phyloP scores from a whole-genome alignment of 768 basidiomycete species.

The Lactifluus subvellereus region DNA sequence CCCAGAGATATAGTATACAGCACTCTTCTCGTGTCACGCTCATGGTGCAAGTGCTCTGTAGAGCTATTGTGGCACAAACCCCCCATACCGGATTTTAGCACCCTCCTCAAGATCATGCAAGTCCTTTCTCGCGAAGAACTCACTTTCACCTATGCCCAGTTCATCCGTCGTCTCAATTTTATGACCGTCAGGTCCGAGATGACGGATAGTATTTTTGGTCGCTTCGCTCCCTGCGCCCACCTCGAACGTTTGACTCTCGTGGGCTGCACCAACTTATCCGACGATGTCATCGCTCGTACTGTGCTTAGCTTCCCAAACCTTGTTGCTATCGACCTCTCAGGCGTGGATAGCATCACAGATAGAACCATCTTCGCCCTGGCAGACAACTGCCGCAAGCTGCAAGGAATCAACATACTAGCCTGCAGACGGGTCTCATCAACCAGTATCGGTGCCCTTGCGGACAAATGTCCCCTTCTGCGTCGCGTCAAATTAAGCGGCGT shows the following conservation, averaged over 20 bases:
- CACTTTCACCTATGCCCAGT: slow-evolving; percentile 81
- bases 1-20: slow-evolving; percentile 61
- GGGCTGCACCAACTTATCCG: slow-evolving; percentile 65
- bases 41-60: slow-evolving; percentile 94
- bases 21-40: slow-evolving; percentile 74
- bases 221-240: slow-evolving; percentile 67
- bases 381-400: slow-evolving; percentile 61
- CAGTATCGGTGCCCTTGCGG: slow-evolving; percentile 71
- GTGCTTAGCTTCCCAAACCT: slow-evolving; percentile 67
- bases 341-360: slow-evolving; percentile 64
- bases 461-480: slow-evolving; percentile 68
- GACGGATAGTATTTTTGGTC: slow-evolving; percentile 64
- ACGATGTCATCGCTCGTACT: slow-evolving; percentile 54
- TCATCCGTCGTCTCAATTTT: slow-evolving; percentile 90
- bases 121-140: slow-evolving; percentile 58
- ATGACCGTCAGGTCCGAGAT: slow-evolving; percentile 62
- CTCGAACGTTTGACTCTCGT: slow-evolving; percentile 87
- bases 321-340: slow-evolving; percentile 80
- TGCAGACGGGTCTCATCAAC: slow-evolving; percentile 77
- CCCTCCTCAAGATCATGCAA: slow-evolving; percentile 72
- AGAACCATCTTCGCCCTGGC: slow-evolving; percentile 68
- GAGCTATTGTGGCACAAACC: slow-evolving; percentile 95
- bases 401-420: slow-evolving; percentile 86
- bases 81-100: slow-evolving; percentile 57
- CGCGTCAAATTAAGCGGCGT: slow-evolving; percentile 86